A percentile compares a stretch with the other conserved stretches of the same genome.
These are phyloP conservation scores for Colletotrichum sp. DNA, from an alignment of 2,329 filamentous ascomycete species.

Conservation along the genomic window DNA sequence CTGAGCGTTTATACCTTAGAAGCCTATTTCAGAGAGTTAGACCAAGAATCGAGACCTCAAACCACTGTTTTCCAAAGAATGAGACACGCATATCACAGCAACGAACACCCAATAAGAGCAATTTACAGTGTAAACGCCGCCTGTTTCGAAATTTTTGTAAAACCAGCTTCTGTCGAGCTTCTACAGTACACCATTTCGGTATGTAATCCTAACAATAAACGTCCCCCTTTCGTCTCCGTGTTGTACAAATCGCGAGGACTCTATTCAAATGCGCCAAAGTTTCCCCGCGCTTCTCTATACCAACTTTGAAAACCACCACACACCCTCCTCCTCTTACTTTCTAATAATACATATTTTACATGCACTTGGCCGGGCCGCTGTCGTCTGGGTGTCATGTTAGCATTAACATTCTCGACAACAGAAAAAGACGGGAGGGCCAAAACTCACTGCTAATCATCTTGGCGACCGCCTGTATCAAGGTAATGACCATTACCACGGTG, in stretches of 20 bases:
- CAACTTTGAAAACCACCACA: background rate
- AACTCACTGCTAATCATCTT: slow-evolving; percentile 66
- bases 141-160: background rate
- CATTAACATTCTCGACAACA: too few species aligned
- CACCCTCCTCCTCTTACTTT: background rate
- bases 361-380: slow-evolving; percentile 13
- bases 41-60: background rate
- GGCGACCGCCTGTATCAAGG: slow-evolving; percentile 71
- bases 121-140: background rate
- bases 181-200: background rate
- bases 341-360: slow-evolving; percentile 11
- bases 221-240: background rate
- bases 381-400: background rate
- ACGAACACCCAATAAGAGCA: background rate
- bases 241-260: background rate
- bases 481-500: slow-evolving; percentile 79
- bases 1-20: background rate
- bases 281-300: background rate
- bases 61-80: background rate
- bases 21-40: background rate
- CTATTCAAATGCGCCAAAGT: background rate
- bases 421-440: background rate
- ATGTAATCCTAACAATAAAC: background rate
- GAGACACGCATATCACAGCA: background rate
- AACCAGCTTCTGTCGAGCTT: background rate